Base-by-base conservation (phyloP, 176 grass and related monocot genomes). In the Aegilops tauschii region DNA sequence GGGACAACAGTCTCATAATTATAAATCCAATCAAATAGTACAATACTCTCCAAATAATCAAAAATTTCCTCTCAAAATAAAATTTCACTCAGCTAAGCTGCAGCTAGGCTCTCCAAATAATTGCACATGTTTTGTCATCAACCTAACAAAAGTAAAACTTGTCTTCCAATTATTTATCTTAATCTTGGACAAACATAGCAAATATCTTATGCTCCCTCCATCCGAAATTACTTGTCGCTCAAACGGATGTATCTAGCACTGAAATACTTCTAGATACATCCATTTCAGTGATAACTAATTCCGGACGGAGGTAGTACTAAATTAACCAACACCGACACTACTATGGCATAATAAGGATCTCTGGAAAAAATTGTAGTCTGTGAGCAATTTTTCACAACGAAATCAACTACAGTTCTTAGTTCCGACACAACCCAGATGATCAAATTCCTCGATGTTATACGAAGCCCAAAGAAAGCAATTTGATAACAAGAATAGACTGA, bases 321-420 rank as follows among this genome's bases (percentile, higher is more conserved):
- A 54, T 52, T 58, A 45, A 78, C 68, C 16, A 82, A 5, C 27
- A 17, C 31, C 18, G 36, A 52, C 71, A 77, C 14, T 20, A 61
- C 36, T 52, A 77, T 70, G 23, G 52, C 49, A 37, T 64, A 44
- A 40, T 47, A 80, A 45, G 56, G 77, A 83, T 84, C 21, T 72
- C 63, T 5, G 65, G 20, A 84, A 47, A 37, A 71, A 79, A 45
- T 68, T 73, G 63, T 35, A 23, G 12, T 18, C 12, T 36, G 9
- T 5, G 30, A 27, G 37, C 25, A 45, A 80, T 16, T 80, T 63
- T 30, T 72, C 42, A 40, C 32, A 73, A 28, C 73, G 34, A 45
- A 35, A 44, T 79, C 13, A 83, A 66, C 31, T 59, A 40, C 12
- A 66, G 23, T 65, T 66, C 56, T 45, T 34, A 9, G 44, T 59